These are phyloP conservation scores for Fusarium equiseti DNA, from an alignment of 2,329 filamentous ascomycete species.

Conservation along the genomic window DNA sequence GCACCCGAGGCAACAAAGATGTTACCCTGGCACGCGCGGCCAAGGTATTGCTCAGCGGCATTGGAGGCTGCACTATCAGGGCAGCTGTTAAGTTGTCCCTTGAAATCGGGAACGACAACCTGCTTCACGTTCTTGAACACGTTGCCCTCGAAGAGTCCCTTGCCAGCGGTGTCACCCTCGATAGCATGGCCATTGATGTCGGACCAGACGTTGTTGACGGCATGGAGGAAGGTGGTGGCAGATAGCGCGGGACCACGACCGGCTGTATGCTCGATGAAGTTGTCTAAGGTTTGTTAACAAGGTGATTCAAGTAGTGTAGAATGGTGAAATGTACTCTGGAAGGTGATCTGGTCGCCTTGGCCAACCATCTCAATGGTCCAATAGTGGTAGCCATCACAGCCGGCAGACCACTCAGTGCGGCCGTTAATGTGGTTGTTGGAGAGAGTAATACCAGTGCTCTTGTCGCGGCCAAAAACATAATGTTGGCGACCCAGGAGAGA, in stretches of 20 bases:
- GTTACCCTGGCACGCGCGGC: constrained; percentile 30
- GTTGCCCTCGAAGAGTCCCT: constrained; percentile 48
- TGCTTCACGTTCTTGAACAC: constrained; percentile 43
- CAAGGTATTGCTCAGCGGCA: constrained; percentile 28
- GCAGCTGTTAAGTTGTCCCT: constrained; percentile 45
- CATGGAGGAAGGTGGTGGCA: constrained; percentile 48
- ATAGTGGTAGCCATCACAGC: constrained; percentile 61
- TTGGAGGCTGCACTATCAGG: constrained; percentile 26
- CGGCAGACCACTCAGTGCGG: constrained; percentile 55
- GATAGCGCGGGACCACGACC: constrained; percentile 47
- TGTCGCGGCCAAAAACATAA: constrained; percentile 26
- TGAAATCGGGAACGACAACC: constrained; percentile 37
- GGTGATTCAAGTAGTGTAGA: neutral
- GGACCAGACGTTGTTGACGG: constrained; percentile 49
- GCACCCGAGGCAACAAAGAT: constrained; percentile 19
- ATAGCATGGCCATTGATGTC: constrained; percentile 47
- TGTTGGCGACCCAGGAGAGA: constrained; percentile 34
- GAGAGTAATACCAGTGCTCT: constrained; percentile 56
- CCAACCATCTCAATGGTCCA: constrained; percentile 50
- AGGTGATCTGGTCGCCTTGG: constrained; percentile 23
- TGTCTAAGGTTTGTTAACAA: neutral
- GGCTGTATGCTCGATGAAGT: constrained; percentile 37
- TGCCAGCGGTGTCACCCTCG: constrained; percentile 43
- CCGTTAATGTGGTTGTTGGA: constrained; percentile 62
- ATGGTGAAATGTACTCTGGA: neutral